Percentiles rank a stretch among this genome's conserved stretches.
These are phyloP conservation scores for Paramecium sonneborni DNA, from an alignment of 73 alveolate species.

Conservation along the genomic window DNA sequence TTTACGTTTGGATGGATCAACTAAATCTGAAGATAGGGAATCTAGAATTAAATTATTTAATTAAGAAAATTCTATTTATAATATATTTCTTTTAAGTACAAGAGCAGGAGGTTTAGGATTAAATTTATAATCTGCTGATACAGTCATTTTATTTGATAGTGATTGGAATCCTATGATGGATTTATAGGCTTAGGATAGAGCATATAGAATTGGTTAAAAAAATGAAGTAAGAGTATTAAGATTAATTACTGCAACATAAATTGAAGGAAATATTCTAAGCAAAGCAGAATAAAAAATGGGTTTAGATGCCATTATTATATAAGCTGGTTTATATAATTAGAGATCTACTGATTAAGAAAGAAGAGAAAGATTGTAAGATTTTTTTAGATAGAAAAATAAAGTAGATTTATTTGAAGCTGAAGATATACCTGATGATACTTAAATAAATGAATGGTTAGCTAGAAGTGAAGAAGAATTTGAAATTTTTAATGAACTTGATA, in stretches of 20 bases:
- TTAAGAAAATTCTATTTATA: conserved; percentile 78
- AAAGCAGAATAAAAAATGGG: conserved; percentile 97
- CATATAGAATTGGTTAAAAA: conserved; percentile 98
- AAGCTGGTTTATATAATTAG: conserved; percentile 94
- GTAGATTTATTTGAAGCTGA: conserved; percentile 85
- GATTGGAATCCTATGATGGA: conserved; percentile 99
- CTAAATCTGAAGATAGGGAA: conserved; percentile 96
- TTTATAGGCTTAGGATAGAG: conserved; percentile 97
- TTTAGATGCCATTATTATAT: conserved; percentile 94
- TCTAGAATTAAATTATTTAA: conserved; percentile 81
- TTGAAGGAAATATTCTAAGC: conserved; percentile 93
- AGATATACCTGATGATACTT: conserved; percentile 88
- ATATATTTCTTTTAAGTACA: conserved; percentile 89
- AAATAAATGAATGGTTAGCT: conserved; percentile 91
- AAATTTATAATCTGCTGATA: conserved; percentile 93
- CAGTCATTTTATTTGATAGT: conserved; percentile 95
- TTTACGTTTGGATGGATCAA: conserved; percentile 93
- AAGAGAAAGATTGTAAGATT: conserved; percentile 90
- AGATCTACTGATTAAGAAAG: conserved; percentile 94
- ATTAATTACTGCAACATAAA: conserved; percentile 88
- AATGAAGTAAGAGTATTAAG: conserved; percentile 96
- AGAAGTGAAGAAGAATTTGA: conserved; percentile 87
- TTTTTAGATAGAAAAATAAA: conserved; percentile 75
- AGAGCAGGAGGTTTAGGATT: conserved; percentile 96
- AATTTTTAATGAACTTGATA: conserved; percentile 76